Evolutionary conservation across 768 basidiomycete species (phyloP).

Genomic region (Gyrodon lividus): DNA sequence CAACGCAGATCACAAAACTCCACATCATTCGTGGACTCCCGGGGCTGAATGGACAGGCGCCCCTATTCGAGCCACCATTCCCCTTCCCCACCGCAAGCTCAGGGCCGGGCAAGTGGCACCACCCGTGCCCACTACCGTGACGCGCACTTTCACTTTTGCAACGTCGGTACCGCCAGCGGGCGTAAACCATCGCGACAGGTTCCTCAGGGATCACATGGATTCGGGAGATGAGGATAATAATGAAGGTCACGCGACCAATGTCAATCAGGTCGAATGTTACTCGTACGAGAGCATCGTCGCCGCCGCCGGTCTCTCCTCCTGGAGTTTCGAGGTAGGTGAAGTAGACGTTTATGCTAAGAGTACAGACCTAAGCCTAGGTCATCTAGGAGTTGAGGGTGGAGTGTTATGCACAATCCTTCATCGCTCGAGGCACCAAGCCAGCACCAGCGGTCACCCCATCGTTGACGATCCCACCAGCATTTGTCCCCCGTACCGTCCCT

Average conservation of each 20-base stretch:
- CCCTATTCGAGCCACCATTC: conserved; percentile 24
- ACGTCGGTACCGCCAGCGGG: too few relatives aligned
- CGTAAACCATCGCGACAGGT: too few relatives aligned
- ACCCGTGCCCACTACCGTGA: background rate
- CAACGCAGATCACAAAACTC: background rate
- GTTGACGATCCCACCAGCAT: conserved; percentile 30
- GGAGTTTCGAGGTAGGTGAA: conserved; percentile 31
- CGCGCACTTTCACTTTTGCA: background rate
- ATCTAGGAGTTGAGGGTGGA: conserved; percentile 27
- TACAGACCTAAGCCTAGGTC: background rate
- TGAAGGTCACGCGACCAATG: background rate
- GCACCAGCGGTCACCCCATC: conserved; percentile 12
- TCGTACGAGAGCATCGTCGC: conserved; percentile 31
- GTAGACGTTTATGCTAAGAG: background rate
- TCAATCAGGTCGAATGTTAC: conserved; percentile 2
- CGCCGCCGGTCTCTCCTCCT: conserved; percentile 16
- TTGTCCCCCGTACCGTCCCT: conserved; percentile 17
- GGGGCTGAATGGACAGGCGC: conserved; percentile 16
- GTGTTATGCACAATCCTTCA: conserved; percentile 30
- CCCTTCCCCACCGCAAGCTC: conserved; percentile 17
- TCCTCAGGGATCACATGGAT: background rate
- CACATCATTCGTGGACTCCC: background rate
- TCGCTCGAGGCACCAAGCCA: conserved; percentile 25
- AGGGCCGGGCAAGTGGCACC: background rate
- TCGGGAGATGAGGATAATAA: background rate